Evolutionary conservation across 306 rosid genomes (phyloP).

Genomic region (Sechiopsis laciniata): DNA sequence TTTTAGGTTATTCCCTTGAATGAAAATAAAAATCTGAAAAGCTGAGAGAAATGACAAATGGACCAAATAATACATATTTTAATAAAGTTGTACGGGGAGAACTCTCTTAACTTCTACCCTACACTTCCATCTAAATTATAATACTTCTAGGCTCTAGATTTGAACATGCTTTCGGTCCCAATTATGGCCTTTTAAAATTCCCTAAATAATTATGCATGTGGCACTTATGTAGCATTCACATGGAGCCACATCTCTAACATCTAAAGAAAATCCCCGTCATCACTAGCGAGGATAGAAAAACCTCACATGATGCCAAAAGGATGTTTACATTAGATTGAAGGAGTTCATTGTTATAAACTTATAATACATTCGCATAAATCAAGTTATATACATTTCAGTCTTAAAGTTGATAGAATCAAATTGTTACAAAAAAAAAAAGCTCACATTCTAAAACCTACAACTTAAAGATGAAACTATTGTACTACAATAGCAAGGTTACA

Average conservation of each 20-base stretch:
- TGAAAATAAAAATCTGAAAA: too few relatives aligned
- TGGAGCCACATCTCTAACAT: neutral
- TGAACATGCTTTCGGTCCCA: neutral
- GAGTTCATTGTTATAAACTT: neutral
- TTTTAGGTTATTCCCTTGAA: too few relatives aligned
- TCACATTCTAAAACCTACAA: neutral
- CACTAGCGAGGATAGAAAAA: neutral
- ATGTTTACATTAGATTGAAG: neutral
- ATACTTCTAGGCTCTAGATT: neutral
- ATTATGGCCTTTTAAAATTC: neutral
- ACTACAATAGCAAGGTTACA: neutral
- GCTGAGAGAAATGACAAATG: too few relatives aligned
- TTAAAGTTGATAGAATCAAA: neutral
- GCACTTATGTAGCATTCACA: neutral
- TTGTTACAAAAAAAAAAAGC: neutral
- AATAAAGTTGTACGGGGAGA: too few relatives aligned
- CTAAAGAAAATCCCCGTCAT: neutral
- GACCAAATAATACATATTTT: too few relatives aligned
- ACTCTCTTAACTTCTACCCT: too few relatives aligned
- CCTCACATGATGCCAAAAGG: conserved; percentile 6
- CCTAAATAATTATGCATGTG: neutral
- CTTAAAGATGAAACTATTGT: neutral
- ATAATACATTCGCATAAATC: neutral
- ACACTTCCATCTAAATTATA: neutral
- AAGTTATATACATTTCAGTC: neutral